Percentiles rank a stretch among this genome's conserved stretches.
phyloP scores from a whole-genome alignment of 768 basidiomycete species.

The Thelephora ganbajun region DNA sequence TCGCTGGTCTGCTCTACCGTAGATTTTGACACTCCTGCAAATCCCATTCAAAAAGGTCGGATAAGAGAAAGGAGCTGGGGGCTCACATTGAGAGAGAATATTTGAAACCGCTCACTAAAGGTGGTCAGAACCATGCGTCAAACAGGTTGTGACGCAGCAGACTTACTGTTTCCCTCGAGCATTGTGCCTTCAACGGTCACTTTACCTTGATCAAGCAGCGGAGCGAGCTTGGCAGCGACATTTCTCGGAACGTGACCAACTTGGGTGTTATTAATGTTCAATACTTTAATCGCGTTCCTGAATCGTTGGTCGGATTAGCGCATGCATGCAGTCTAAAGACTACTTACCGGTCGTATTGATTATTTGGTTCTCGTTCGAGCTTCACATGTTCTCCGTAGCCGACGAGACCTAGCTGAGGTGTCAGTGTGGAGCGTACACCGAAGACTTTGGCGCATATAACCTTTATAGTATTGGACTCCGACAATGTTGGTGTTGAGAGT shows the following conservation, averaged over 20 bases:
- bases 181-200: constrained; percentile 63
- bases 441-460: constrained; percentile 17
- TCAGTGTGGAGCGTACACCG: background rate
- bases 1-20: constrained; percentile 49
- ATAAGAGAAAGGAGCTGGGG: background rate
- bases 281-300: constrained; percentile 72
- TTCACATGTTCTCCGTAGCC: constrained; percentile 67
- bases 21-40: constrained; percentile 54
- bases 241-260: constrained; percentile 69
- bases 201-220: constrained; percentile 48
- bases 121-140: background rate
- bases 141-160: constrained; percentile 2
- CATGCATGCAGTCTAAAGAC: background rate
- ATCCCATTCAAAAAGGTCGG: background rate
- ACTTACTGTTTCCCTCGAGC: constrained; percentile 55
- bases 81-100: constrained; percentile 55
- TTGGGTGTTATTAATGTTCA: constrained; percentile 59
- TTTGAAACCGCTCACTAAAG: constrained; percentile 25
- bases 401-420: constrained; percentile 40
- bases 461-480: constrained; percentile 74
- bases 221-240: constrained; percentile 46
- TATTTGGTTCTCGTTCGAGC: constrained; percentile 51
- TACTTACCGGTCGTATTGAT: constrained; percentile 49
- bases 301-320: background rate
- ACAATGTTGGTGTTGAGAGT: constrained; percentile 49